A percentile compares a stretch with the other conserved stretches of the same genome.
phyloP scores from a whole-genome alignment of 208 protist species.

The Acanthamoeba polyphaga region DNA sequence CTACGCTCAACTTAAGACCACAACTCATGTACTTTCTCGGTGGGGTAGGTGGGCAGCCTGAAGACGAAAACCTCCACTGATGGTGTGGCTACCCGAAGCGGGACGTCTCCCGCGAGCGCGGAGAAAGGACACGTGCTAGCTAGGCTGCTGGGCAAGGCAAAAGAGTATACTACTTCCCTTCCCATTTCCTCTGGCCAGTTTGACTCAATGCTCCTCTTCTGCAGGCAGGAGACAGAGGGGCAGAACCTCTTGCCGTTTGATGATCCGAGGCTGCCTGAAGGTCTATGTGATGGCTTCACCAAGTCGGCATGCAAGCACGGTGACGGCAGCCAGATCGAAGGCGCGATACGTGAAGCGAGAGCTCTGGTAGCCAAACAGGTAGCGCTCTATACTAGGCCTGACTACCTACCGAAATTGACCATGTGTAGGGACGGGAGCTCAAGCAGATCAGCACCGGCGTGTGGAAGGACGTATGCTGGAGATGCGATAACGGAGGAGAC shows the following conservation, averaged over 20 bases:
- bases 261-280: not conserved
- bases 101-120: not conserved
- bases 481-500: slow-evolving; percentile 13
- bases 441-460: not conserved
- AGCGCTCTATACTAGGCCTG: not conserved
- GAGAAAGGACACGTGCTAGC: not conserved
- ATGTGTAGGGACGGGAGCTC: not conserved
- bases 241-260: not conserved
- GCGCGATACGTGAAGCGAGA: not conserved
- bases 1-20: not conserved
- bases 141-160: not conserved
- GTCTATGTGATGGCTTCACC: not conserved
- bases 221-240: not conserved
- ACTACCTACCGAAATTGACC: not conserved
- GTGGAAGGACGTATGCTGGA: slow-evolving; percentile 28
- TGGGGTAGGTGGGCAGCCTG: not conserved
- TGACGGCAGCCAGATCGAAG: not conserved
- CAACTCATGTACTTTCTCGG: too few relatives aligned
- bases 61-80: not conserved
- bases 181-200: not conserved
- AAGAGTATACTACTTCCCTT: too few relatives aligned
- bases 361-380: not conserved
- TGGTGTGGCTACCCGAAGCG: not conserved
- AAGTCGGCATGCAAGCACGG: not conserved
- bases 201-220: not conserved